Conservation (phyloP, 2,329 filamentous ascomycete species). For the Aspergillus tamarii region DNA sequence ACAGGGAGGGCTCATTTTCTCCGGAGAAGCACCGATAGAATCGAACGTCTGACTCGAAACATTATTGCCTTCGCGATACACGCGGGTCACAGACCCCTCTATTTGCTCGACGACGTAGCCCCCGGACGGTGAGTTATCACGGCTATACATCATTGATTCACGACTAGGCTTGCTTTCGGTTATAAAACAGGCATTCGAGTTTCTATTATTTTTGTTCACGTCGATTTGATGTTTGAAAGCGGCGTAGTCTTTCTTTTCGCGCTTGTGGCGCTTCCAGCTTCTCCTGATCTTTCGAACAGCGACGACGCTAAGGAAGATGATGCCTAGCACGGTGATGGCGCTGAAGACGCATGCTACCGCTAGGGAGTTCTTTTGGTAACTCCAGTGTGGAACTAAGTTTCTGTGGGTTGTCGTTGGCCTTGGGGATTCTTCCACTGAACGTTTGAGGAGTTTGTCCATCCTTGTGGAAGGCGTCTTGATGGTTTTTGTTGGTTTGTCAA, state of each 20-base stretch:
- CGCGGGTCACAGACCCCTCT: constrained; percentile 17
- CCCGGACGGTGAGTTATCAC: constrained; percentile 29
- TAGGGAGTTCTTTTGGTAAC: constrained; percentile 28
- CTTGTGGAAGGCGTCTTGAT: not conserved
- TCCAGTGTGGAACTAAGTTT: constrained; percentile 20
- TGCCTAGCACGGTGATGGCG: constrained; percentile 21
- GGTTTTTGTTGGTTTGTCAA: not conserved
- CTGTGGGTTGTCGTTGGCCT: constrained; percentile 9
- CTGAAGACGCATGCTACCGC: constrained; percentile 32
- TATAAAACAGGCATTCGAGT: not conserved
- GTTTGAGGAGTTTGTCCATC: not conserved
- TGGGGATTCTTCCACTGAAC: not conserved
- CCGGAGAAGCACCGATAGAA: not conserved
- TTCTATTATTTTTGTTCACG: not conserved
- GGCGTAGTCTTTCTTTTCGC: constrained; percentile 15
- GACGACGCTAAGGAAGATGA: constrained; percentile 27
- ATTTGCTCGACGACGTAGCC: constrained; percentile 27
- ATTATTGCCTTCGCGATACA: constrained; percentile 16
- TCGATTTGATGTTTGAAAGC: constrained; percentile 22
- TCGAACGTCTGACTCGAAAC: constrained; percentile 8
- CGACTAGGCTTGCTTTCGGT: constrained; percentile 23
- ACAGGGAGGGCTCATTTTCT: not conserved
- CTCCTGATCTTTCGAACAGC: constrained; percentile 24
- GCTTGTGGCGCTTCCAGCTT: constrained; percentile 21
- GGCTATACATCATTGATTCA: constrained; percentile 34